Evolutionary conservation across 78 protist species (phyloP), one percentile per base, ranked within the genome.

Genomic region (Chrysochromulina tobinii): DNA sequence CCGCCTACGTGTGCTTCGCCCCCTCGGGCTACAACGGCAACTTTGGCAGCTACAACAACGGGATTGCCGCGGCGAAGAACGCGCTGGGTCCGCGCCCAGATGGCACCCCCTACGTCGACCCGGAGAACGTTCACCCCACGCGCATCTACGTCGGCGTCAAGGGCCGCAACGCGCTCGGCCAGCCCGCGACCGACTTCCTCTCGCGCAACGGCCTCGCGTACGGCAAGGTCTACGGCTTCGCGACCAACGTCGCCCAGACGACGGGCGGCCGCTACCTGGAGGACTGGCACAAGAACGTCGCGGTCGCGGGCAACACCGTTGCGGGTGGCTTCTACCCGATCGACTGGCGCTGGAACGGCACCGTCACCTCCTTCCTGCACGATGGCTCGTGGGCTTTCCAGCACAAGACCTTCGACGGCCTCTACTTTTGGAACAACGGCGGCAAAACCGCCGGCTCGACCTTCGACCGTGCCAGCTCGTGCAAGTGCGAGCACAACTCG

Each of bases 181-280:
- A 21, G 51, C 5, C 54, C 4, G 27, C 79, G 54, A 69, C 27
- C 51, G 51, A 27, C 51, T 69, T 69, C 79, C 79, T 69, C 20
- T 21, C 79, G 5, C 79, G 79, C 51, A 69, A 69, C 51, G 79
- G 79, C 51, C 51, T 69, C 23, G 79, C 79, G 25, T 69, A 69
- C 79, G 79, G 79, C 79, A 27, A 69, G 79, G 8, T n/a, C 79
- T 69, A n/a, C 15, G 79, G 79, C 51, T 69, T 69, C 51, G 79
- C 79, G 25, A 69, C 79, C 23, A 1, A 69, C 79, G 68, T 64
- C 23, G 21, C n/a, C 23, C 5, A 0, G 25, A 23, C 27, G 51
- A 27, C 79, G 14, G 79, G 79, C 51, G 79, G 79, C 51, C 79
- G 21, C 2, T 69, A 27, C 51, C 54, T 2, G 38, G 38, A 38